Base-by-base conservation (phyloP, 2,329 filamentous ascomycete species). In the Triangularia verruculosa region DNA sequence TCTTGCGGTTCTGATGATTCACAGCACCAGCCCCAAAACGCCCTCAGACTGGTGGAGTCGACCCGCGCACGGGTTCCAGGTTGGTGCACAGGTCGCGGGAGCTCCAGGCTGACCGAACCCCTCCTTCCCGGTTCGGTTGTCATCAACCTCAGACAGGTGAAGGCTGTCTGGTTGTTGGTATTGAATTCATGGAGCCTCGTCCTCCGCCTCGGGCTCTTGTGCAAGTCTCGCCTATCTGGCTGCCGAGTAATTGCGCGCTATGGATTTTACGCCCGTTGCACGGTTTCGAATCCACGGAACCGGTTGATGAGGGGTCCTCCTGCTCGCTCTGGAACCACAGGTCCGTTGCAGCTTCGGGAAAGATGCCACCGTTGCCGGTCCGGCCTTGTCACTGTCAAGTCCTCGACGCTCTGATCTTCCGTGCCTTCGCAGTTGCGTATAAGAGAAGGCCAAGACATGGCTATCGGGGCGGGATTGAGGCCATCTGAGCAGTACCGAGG, bases 111-210 rank as follows among this genome's bases (percentile, higher is more conserved):
- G 39, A 20, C 13, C 54, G 17, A 56, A 58, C 32, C 61, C 61
- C 64, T 54, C 59, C 57, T 34, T 61, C 24, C 57, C 55, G 57
- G 32, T 59, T 59, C 30, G 51, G 54, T 27, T 57, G 57, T 61
- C 59, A 66, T 67, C 62, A 67, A 66, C 60, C 59, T 67, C 66
- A 66, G 64, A 65, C 67, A 64, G n/a, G 20, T 17, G 53, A 43
- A 24, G 27, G 22, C 25, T n/a, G n/a, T 52, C 55, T 28, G 27
- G 27, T 28, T 28, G 27, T 28, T 28, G 9, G 4, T 28, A 28
- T 4, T n/a, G n/a, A n/a, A n/a, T n/a, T n/a, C n/a, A n/a, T n/a
- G n/a, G n/a, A n/a, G n/a, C n/a, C 4, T 24, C 4, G 22, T 25
- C 25, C 27, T 28, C 22, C 20, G 25, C 51, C 12, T 28, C 25